Base-by-base conservation (phyloP, 192 early-diverging fungal species). In the Allomyces arbusculus region DNA sequence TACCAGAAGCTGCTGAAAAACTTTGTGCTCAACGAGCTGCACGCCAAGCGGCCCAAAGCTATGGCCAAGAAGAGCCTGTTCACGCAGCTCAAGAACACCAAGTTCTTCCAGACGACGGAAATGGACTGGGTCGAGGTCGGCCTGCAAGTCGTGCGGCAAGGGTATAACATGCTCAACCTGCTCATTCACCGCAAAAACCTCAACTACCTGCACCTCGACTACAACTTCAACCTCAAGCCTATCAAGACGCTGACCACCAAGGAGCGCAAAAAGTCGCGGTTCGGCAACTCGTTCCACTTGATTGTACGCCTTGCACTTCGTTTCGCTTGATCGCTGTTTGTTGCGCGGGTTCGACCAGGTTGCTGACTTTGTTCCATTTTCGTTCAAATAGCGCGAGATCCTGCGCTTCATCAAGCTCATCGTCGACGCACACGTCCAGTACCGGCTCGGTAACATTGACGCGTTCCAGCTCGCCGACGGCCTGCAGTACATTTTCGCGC, bases 91-190 rank as follows among this genome's bases (percentile, higher is more conserved):
- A 89, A 89, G 69, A 84, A 90, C 6, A 99, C 94, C 58, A 99
- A 99, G 71, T 99, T 99, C 75, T 99, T 99, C 81, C 96, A 99
- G 76, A 83, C 86, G 4, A 99, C 96, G 10, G 92, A 95, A 71
- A 75, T 99, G 12, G 96, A 99, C 75, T 99, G 96, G 96, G 94
- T 99, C 61, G 96, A 99, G 78, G 96, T 92, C 23, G 96, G 96
- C 65, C 76, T 99, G 61, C 96, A 99, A 77, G 93, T 99, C 33
- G 93, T 89, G 72, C 83, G 94, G 23, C 96, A 99, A 79, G 96
- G 96, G 65, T 94, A 95, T 79, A 99, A 95, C 72, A 99, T 99
- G 96, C 82, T 99, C 23, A 99, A 97, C 70, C 80, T 99, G 23
- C 78, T 99, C 64, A 99, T 99, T 70, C 92, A 99, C 78, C 87